Conservation (phyloP, 495 filamentous ascomycete genomes). For the Talaromyces adpressus region DNA sequence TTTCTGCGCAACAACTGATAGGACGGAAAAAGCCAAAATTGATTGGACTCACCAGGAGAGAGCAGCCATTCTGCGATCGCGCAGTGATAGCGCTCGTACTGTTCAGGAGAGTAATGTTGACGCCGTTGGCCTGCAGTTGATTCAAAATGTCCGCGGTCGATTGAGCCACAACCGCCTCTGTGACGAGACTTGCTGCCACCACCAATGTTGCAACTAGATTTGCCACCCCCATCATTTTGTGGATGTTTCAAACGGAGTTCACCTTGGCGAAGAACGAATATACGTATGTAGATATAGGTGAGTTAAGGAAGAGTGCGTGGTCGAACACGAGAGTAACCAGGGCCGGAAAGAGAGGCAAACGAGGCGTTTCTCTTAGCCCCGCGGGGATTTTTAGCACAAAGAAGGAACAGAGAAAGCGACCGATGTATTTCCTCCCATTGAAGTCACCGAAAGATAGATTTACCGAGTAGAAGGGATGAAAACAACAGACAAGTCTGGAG, state of each 20-base stretch:
- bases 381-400: neutral
- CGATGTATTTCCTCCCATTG: neutral
- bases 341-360: neutral
- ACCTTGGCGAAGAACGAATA: neutral
- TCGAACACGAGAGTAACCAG: neutral
- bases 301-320: neutral
- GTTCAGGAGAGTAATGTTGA: neutral
- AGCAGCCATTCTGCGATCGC: neutral
- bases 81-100: neutral
- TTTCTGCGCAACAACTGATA: neutral
- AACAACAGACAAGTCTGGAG: neutral
- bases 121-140: constrained; percentile 1
- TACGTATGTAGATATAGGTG: neutral
- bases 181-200: neutral
- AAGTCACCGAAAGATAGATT: neutral
- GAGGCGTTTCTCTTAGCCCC: neutral
- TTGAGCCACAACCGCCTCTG: neutral
- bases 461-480: neutral
- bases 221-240: neutral
- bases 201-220: neutral
- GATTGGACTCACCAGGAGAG: neutral
- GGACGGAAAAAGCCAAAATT: neutral
- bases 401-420: neutral
- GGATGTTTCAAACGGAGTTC: neutral
- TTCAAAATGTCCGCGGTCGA: neutral